Evolutionary conservation across 2,329 filamentous ascomycete species (phyloP), one percentile per base, ranked within the genome.

Genomic region (Fusarium sp.): DNA sequence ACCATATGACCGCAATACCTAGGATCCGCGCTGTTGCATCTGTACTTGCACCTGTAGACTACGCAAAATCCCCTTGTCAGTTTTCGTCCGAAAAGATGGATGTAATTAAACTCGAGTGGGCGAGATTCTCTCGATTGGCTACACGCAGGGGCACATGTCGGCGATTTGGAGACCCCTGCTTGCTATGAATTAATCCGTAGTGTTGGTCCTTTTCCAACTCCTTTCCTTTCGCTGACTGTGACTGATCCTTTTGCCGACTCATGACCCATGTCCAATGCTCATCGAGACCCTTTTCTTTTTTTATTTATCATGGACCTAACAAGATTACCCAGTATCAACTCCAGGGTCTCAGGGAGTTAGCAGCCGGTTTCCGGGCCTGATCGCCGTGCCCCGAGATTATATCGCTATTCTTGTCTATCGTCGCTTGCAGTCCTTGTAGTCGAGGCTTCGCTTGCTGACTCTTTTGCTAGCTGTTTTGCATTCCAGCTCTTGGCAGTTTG

Each of bases 61-160:
- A 58, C 53, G 55, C 46, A 57, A 57, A 43, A 42, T 44, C 16
- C 38, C 61, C 61, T 52, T 49, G 28, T 57, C 57, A 41, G 43
- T 39, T 58, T 62, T 62, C 52, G 48, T 62, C 52, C 33, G 55
- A 55, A 56, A 68, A 42, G 43, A 47, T 57, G 53, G 43, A 56
- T 63, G 70, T 53, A 74, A 74, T 74, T 74, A 74, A 74, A 74
- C 72, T 73, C 59, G 57, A 58, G 65, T 59, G 37, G 43, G 55
- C 46, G 56, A 63, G 28, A 39, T 41, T 35, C 57, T 63, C 42
- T 57, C 64, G 53, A 74, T 74, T 74, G 72, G 72, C 48, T 58
- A 57, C 60, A 49, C 33, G 46, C 47, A 24, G 42, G 57, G 64
- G 53, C 41, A 57, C 35, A 54, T 55, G 54, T 61, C 42, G 61